Percentiles rank a stretch among this genome's conserved stretches.
Evolutionary conservation across 2,329 filamentous ascomycete genomes (phyloP).

Genomic region (Seiridium cupressi): DNA sequence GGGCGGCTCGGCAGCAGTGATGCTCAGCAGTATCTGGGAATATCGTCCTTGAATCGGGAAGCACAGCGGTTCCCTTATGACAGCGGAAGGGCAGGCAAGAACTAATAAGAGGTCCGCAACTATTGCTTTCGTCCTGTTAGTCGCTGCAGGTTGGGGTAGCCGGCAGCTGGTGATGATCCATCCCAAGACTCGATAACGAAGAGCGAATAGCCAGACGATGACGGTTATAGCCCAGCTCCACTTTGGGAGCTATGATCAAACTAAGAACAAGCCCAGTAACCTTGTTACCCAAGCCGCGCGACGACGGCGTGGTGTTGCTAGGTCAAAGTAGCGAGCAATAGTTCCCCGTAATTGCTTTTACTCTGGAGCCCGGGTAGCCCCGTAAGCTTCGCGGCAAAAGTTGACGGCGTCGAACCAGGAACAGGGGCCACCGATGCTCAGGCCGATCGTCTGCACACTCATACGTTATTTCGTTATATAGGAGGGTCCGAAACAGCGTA

Average conservation of each 20-base stretch:
- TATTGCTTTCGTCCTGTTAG: neutral
- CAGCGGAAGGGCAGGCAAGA: neutral
- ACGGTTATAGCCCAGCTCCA: constrained; percentile 7
- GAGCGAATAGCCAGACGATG: neutral
- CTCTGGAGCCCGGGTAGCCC: constrained; percentile 12
- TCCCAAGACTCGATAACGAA: constrained; percentile 6
- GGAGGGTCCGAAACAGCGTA: neutral
- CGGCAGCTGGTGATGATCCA: constrained; percentile 1
- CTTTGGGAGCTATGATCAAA: constrained; percentile 2
- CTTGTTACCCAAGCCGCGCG: neutral
- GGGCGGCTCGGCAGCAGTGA: constrained; percentile 14
- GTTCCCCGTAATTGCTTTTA: constrained; percentile 13
- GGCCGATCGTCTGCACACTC: neutral
- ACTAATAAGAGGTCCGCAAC: constrained; percentile 6
- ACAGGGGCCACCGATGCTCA: neutral
- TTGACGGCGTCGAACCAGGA: constrained; percentile 4
- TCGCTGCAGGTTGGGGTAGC: constrained; percentile 5
- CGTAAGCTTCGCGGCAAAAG: constrained; percentile 10
- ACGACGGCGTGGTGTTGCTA: constrained; percentile 8
- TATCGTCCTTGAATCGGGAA: neutral
- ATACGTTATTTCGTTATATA: neutral
- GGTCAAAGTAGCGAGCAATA: constrained; percentile 9
- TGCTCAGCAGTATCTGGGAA: neutral
- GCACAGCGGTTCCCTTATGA: neutral
- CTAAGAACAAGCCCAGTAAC: constrained; percentile 2